phyloP scores from a whole-genome alignment of 2,329 filamentous ascomycete species.

The Aspergillus latus region DNA sequence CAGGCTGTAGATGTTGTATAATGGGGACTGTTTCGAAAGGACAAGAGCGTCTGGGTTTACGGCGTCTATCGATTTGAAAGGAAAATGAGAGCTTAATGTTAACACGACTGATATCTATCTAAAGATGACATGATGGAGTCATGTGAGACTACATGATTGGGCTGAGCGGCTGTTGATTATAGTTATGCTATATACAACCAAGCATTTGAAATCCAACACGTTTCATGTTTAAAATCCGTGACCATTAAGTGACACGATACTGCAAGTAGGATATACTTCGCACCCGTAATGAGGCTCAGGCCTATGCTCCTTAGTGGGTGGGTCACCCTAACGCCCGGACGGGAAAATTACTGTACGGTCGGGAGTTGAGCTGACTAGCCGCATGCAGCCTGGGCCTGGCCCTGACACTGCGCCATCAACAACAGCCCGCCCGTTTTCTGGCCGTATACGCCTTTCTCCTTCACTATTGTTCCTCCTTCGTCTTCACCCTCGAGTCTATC shows the following conservation, averaged over 20 bases:
- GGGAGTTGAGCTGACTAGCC: constrained; percentile 11
- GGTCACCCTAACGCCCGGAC: constrained; percentile 2
- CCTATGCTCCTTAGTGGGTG: background rate
- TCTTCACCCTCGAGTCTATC: constrained; percentile 2
- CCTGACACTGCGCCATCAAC: background rate
- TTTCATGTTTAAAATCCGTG: background rate
- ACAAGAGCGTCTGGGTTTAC: constrained; percentile 13
- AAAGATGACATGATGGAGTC: constrained; percentile 15
- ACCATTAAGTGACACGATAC: no score
- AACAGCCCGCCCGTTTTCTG: constrained; percentile 12
- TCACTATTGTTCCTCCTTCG: constrained; percentile 13
- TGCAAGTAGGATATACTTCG: background rate
- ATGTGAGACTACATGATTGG: constrained; percentile 16
- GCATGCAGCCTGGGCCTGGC: constrained; percentile 9
- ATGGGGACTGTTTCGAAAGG: constrained; percentile 7
- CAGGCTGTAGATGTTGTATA: constrained; percentile 67
- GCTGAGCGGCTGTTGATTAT: constrained; percentile 14
- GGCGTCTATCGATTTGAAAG: constrained; percentile 13
- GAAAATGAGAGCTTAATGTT: constrained; percentile 22
- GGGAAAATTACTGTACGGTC: background rate
- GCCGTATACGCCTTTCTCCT: background rate
- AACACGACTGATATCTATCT: constrained; percentile 20
- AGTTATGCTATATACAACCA: constrained; percentile 5
- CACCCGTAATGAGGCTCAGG: background rate
- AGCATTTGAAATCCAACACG: background rate